Evolutionary conservation across 805 yeast genomes (phyloP), one percentile per base, ranked within the genome.

Genomic region (Ogataea trehalophila): DNA sequence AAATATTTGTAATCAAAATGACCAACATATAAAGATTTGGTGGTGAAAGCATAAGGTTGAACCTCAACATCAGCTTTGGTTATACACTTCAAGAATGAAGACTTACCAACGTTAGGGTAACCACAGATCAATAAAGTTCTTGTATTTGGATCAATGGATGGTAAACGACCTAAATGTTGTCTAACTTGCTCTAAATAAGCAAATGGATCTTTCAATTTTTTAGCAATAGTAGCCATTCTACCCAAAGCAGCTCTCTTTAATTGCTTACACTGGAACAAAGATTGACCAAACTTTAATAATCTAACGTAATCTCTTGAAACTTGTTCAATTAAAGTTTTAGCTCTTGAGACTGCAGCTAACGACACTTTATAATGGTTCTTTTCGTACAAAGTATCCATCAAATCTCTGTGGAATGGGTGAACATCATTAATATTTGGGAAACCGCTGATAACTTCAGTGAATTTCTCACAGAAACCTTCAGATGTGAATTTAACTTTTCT

Each of bases 51-150:
- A 70, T 94, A 94, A 38, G 99, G 99, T 71, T 94, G 99, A 52
- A 94, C 99, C 66, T 94, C 99, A 50, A 94, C 99, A 62, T 94
- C 98, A 37, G 98, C 98, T 62, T 95, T 87, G 54, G 99, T 94
- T 71, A 94, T 87, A 68, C 94, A 81, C 64, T 82, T 79, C 69
- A 94, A 77, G 72, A 94, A 94, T 15, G 97, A 89, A 14, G 99
- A 94, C 72, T 94, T 94, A 73, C 99, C 99, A 52, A 94, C 99
- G 70, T 94, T 94, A 48, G 99, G 99, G 72, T 94, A 94, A 53
- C 99, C 99, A 74, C 99, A 94, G 63, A 94, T 92, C 62, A 94
- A 78, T 59, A 94, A 75, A 22, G 99, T 94, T 76, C 99, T 86
- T 47, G 99, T 94, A 72, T 94, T 94, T 65, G 99, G 99, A 70